phyloP scores from a whole-genome alignment of 768 basidiomycete genomes.

The Leccinum truebloodii region DNA sequence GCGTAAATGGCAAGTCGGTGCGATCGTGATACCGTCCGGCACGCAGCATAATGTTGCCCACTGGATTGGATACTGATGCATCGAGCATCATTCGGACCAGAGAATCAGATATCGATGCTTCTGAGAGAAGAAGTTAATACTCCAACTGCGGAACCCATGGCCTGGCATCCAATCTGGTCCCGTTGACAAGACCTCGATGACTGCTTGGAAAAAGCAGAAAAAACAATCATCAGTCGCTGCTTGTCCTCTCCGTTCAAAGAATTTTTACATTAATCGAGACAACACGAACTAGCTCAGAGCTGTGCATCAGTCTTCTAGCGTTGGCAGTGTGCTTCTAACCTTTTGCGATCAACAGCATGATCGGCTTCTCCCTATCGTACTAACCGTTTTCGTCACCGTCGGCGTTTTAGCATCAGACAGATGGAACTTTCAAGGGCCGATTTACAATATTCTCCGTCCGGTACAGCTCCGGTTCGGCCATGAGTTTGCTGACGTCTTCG shows the following conservation, averaged over 20 bases:
- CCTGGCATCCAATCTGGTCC: neutral
- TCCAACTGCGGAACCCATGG: neutral
- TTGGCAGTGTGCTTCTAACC: conserved; percentile 23
- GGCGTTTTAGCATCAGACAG: neutral
- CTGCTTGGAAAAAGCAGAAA: neutral
- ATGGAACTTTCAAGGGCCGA: conserved; percentile 7
- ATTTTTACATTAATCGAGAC: neutral
- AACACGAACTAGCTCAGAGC: neutral
- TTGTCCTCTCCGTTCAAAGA: neutral
- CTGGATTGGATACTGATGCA: neutral
- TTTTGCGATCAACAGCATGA: conserved; percentile 40
- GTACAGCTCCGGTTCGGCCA: conserved; percentile 43
- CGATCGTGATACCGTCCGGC: neutral
- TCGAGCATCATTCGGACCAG: neutral
- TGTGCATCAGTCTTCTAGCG: conserved; percentile 18
- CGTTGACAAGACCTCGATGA: neutral
- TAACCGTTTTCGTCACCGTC: conserved; percentile 19
- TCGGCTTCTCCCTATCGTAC: conserved; percentile 59
- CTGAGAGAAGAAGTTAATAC: too few species aligned
- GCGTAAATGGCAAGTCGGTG: neutral
- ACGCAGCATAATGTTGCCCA: neutral
- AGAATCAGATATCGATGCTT: too few species aligned
- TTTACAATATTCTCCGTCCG: conserved; percentile 44
- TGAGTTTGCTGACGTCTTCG: conserved; percentile 41
- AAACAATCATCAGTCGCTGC: neutral